Evolutionary conservation across 805 yeast genomes (phyloP), one percentile per base, ranked within the genome.

Genomic region (Candida takata): DNA sequence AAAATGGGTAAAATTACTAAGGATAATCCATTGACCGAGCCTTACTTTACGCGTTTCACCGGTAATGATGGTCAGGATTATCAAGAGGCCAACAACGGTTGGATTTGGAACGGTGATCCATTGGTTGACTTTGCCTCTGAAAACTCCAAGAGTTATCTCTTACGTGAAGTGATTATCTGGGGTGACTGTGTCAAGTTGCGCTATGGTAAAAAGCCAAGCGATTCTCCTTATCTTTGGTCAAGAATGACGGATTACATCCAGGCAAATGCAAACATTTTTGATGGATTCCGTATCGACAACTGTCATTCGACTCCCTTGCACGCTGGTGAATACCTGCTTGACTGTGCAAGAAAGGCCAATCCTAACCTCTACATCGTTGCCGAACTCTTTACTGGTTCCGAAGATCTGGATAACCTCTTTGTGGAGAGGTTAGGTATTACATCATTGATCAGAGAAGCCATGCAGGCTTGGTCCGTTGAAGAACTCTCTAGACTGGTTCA

Each of bases 61-160:
- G 57, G 61, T 0, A 53, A 53, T 3, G 64, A 66, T 32, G 90
- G 87, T 3, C 65, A 70, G 26, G 62, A 69, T 1, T 79, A 78
- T 63, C 79, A 84, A 8, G 64, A 90, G 40, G 97, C 95, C 4
- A 92, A 92, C 54, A 90, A 92, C 52, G 98, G 98, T 31, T 90
- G 97, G 97, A 86, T 92, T 38, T 90, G 98, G 98, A 88, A 85
- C 35, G 97, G 95, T 9, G 79, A 90, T 47, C 97, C 97, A 2
- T 61, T 88, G 38, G 81, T 85, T 3, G 97, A 90, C 61, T 90
- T 90, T 70, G 98, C 97, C 0, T 82, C 95, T 0, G 58, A 69
- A 20, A 49, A 77, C 36, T 77, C 95, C 5, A 81, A 75, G 52
- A 88, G 94, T 4, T 90, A 92, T 54, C 61, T 90, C 33, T 70